Evolutionary conservation across 495 filamentous ascomycete genomes (phyloP), one percentile per base, ranked within the genome.

Genomic region (Penicillium canescens): DNA sequence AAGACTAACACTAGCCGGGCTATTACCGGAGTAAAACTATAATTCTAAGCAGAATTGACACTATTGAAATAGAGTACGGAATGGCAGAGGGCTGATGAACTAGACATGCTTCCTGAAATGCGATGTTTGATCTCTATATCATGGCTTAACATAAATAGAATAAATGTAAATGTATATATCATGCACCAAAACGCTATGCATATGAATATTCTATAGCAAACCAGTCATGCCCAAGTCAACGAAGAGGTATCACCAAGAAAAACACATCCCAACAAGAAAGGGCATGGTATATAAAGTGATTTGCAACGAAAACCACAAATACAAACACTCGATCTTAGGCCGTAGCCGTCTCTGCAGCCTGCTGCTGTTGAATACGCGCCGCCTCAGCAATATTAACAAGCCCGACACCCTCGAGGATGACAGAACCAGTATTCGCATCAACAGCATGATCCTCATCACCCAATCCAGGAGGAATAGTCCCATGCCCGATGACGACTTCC

Each of bases 401-500:
- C 2, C 61, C 63, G 26, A 66, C 63, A 18, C 63, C 63, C 14
- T 42, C 36, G 3, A 66, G n/a, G 18, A 66, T 26, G 13, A 63
- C 46, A 26, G 52, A 46, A 3, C 55, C 57, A n/a, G 52, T 47
- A 26, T 20, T 54, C 10, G 13, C 31, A 34, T 40, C 38, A 14
- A 14, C 33, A 35, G 33, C 38, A 3, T 55, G 52, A 49, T 63
- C 62, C 20, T 66, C 62, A 38, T 52, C 58, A 31, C 57, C 63
- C 42, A 64, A 50, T 26, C 54, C 55, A 38, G 49, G 48, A 23
- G 72, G 72, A 36, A 75, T 60, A 10, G 56, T 62, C 3, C 74
- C 74, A 49, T 71, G 55, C 0, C 73, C 72, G 50, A 70, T 57
- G 7, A 78, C 55, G 33, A 65, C 50, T 53, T 76, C 71, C 46